phyloP scores from a whole-genome alignment of 2,329 filamentous ascomycete species.

The Beauveria sp. region DNA sequence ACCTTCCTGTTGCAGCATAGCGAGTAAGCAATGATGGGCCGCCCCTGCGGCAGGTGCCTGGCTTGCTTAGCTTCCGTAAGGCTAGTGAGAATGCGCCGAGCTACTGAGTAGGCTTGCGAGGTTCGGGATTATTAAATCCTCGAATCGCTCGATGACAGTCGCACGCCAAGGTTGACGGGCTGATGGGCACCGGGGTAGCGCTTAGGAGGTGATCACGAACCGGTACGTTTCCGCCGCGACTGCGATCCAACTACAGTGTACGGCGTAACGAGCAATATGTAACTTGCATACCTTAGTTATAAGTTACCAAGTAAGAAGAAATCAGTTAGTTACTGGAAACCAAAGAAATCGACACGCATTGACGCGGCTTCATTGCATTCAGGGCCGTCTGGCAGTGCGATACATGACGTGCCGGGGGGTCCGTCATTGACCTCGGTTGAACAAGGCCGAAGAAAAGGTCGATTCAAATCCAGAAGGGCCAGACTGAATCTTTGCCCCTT shows the following conservation, averaged over 20 bases:
- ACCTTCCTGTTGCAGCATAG: constrained; percentile 7
- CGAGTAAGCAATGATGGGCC: constrained; percentile 7
- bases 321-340: neutral
- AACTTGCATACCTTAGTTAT: too few relatives aligned
- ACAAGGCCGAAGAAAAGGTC: too few relatives aligned
- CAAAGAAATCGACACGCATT: neutral
- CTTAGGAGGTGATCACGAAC: neutral
- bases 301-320: too few relatives aligned
- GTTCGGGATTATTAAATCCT: constrained; percentile 8
- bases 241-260: too few relatives aligned
- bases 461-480: too few relatives aligned
- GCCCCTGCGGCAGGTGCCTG: neutral
- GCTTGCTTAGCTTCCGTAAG: neutral
- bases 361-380: neutral
- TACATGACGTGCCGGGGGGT: too few relatives aligned
- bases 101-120: neutral
- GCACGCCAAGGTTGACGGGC: neutral
- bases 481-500: too few relatives aligned
- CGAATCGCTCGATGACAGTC: constrained; percentile 4
- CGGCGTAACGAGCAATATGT: too few relatives aligned
- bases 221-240: too few relatives aligned
- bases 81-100: neutral
- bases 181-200: neutral
- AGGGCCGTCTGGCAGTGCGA: neutral
- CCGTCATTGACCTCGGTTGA: too few relatives aligned